phyloP scores from a whole-genome alignment of 257 asterid genomes.

The Nicotiana noctiflora region DNA sequence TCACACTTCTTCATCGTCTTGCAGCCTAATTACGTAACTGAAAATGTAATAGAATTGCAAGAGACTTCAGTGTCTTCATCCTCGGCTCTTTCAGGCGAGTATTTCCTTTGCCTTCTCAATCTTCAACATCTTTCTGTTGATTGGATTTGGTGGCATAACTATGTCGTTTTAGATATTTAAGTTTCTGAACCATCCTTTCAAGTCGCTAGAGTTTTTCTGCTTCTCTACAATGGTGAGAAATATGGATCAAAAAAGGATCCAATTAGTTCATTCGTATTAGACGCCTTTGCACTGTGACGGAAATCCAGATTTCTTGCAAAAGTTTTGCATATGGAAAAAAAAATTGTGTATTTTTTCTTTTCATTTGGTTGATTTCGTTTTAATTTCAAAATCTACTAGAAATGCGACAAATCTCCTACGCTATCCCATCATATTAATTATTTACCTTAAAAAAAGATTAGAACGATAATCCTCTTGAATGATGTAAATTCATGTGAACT shows the following conservation, averaged over 20 bases:
- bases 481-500: too few relatives aligned
- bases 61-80: background rate
- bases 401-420: too few relatives aligned
- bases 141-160: slow-evolving; percentile 86
- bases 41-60: background rate
- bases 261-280: too few relatives aligned
- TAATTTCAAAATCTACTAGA: too few relatives aligned
- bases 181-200: slow-evolving; percentile 36
- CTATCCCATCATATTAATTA: too few relatives aligned
- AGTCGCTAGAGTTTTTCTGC: background rate
- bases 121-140: slow-evolving; percentile 69
- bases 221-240: background rate
- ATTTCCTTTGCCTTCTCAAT: slow-evolving; percentile 62
- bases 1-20: slow-evolving; percentile 26
- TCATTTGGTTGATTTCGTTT: too few relatives aligned
- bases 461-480: too few relatives aligned
- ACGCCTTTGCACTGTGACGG: too few relatives aligned
- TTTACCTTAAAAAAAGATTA: too few relatives aligned
- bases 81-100: slow-evolving; percentile 39
- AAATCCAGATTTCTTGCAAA: too few relatives aligned
- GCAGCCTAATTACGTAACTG: background rate
- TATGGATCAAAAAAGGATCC: background rate
- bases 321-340: too few relatives aligned
- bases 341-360: too few relatives aligned
- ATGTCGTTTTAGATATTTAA: slow-evolving; percentile 64